Base-by-base conservation (phyloP, 1,284 basidiomycete species). In the Afroboletus lepidellus region DNA sequence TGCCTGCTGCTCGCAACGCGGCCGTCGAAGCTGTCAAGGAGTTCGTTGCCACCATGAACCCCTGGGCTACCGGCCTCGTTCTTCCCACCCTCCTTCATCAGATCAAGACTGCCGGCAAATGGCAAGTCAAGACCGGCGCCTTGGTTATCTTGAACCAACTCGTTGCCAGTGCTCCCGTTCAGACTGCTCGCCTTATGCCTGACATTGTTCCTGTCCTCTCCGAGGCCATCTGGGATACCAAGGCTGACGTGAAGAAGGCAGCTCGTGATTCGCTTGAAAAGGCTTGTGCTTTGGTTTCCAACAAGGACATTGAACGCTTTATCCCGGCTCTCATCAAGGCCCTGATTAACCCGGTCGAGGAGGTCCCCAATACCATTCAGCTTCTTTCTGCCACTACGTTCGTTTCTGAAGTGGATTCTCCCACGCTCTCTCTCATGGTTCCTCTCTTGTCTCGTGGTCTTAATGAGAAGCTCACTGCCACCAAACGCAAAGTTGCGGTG, bases 231-330 rank as follows among this genome's bases (percentile, higher is more conserved):
- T 98, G 95, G 95, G 97, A 99, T 78, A 99, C 97, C 78, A 99
- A 99, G 83, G 84, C 92, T 58, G 95, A 98, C 64, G 97, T 99
- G 74, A 98, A 98, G 88, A 99, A 98, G 83, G 92, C 94, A 50
- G 94, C 96, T 60, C 94, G 94, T 70, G 87, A 90, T 68, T 89
- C 94, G 57, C 87, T 99, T 67, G 93, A 91, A 69, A 95, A 94
- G 81, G 86, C 92, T 61, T 92, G 90, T 68, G 90, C 91, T 66
- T 81, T 98, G 65, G 85, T 98, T 65, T 94, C 94, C 66, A 99
- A 99, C 91, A 98, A 98, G 88, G 96, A 99, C 79, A 97, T 98
- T 63, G 93, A 96, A 85, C 84, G 90, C 74, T 95, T 95, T 81
- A 94, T 97, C 82, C 96, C 95, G 61, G 95, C 94, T 69, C 85